Percentiles rank a stretch among this genome's conserved stretches.
phyloP scores from a whole-genome alignment of 352 stramenopile species.

The Globisporangium paddicum region DNA sequence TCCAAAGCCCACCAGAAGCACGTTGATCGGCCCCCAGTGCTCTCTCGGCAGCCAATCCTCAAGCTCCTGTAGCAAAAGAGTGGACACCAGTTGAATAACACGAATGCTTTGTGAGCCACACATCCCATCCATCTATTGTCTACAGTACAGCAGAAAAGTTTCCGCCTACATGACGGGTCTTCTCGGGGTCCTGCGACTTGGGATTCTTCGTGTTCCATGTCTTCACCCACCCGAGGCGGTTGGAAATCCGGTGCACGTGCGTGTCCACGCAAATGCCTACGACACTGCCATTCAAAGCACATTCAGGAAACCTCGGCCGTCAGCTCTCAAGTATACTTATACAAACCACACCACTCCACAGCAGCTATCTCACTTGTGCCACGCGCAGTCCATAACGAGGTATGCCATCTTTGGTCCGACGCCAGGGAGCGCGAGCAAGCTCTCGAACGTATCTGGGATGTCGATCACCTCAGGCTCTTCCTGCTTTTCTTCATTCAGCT shows the following conservation, averaged over 20 bases:
- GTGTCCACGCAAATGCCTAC: constrained; percentile 96
- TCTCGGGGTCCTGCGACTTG: constrained; percentile 87
- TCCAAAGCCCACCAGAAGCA: constrained; percentile 94
- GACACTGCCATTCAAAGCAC: constrained; percentile 24
- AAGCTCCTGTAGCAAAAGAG: constrained; percentile 54
- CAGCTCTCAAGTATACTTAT: background rate
- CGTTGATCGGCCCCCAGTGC: constrained; percentile 91
- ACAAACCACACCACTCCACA: background rate
- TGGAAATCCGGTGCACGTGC: constrained; percentile 96
- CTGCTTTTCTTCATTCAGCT: background rate
- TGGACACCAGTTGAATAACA: too few species aligned
- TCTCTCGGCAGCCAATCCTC: constrained; percentile 92
- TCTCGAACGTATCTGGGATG: constrained; percentile 89
- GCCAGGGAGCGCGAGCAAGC: constrained; percentile 89
- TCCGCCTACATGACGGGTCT: constrained; percentile 71
- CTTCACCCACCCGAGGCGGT: constrained; percentile 92
- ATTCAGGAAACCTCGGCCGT: background rate
- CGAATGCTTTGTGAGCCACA: background rate
- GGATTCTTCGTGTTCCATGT: constrained; percentile 82
- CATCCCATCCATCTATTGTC: background rate
- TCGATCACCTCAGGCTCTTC: constrained; percentile 42
- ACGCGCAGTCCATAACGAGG: constrained; percentile 93
- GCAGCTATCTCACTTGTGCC: constrained; percentile 54
- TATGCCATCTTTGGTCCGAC: constrained; percentile 97
- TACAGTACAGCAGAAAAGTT: background rate